Conservation (phyloP, 805 yeast genomes). For the Cyberlindnera japonica region DNA sequence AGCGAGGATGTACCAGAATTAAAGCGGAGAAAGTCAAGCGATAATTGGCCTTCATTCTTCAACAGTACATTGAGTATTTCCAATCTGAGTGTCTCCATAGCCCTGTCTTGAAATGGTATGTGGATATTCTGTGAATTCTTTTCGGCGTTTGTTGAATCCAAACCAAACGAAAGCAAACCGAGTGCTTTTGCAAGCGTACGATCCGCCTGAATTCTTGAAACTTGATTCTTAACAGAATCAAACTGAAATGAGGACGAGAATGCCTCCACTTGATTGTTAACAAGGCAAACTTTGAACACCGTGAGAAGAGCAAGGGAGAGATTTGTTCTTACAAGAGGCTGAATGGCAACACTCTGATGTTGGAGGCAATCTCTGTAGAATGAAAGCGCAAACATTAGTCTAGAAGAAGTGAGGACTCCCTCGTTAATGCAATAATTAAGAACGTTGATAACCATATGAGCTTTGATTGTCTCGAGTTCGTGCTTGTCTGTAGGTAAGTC, state of each 20-base stretch:
- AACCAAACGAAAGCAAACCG: conserved; percentile 9
- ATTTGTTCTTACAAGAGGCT: conserved; percentile 11
- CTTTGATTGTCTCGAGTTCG: conserved; percentile 18
- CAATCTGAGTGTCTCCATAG: conserved; percentile 19
- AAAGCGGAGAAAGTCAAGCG: background rate
- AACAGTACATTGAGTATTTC: conserved; percentile 6
- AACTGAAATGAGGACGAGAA: conserved; percentile 13
- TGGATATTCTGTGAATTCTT: conserved; percentile 2
- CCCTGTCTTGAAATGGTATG: conserved; percentile 15
- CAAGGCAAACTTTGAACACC: conserved; percentile 6
- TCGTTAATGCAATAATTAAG: conserved; percentile 18
- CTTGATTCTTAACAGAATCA: conserved; percentile 2
- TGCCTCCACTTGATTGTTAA: background rate
- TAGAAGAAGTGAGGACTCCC: conserved; percentile 14
- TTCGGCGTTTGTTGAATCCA: conserved; percentile 1
- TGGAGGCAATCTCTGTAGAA: conserved; percentile 11
- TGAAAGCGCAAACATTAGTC: conserved; percentile 15
- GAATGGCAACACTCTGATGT: conserved; percentile 4
- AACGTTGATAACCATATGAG: conserved; percentile 20
- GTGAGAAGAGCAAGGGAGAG: conserved; percentile 10
- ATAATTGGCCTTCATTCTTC: background rate
- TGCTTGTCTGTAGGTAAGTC: background rate
- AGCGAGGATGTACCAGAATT: background rate
- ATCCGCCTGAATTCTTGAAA: conserved; percentile 2
- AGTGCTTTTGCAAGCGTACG: conserved; percentile 13